Conservation (phyloP, 768 basidiomycete species). For the Brasilioporus rufonigricans region DNA sequence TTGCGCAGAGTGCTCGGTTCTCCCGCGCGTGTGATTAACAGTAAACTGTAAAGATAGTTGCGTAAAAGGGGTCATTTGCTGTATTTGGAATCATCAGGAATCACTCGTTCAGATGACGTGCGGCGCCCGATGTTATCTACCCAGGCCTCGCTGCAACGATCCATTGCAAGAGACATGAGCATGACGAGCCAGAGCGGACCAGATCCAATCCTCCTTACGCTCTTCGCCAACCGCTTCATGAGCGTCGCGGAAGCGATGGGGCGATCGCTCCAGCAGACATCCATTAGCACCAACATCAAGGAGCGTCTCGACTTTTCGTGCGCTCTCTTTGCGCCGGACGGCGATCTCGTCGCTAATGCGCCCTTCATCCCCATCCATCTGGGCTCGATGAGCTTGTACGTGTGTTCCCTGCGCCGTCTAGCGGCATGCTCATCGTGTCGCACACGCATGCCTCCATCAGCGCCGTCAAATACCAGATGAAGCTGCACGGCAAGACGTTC, state of each 20-base stretch:
- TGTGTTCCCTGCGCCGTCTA: constrained; percentile 20
- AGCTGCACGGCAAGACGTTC: constrained; percentile 62
- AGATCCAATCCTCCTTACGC: constrained; percentile 84
- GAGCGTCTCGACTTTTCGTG: constrained; percentile 95
- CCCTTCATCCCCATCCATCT: constrained; percentile 88
- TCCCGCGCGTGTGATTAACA: not conserved
- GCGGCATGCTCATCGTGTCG: not conserved
- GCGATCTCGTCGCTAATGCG: constrained; percentile 92
- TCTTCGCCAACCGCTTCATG: constrained; percentile 98
- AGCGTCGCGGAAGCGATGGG: constrained; percentile 97
- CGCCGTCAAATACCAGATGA: constrained; percentile 89
- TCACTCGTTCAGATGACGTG: no score
- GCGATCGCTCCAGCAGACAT: constrained; percentile 82
- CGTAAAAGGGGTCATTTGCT: no score
- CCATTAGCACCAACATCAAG: constrained; percentile 92
- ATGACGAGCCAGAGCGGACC: constrained; percentile 41
- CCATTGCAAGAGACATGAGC: no score
- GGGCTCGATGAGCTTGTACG: constrained; percentile 89
- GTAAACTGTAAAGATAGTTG: not conserved
- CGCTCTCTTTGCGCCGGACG: constrained; percentile 92
- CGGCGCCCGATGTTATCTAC: no score
- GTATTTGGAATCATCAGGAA: no score
- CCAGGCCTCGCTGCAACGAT: no score
- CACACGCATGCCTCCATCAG: no score
- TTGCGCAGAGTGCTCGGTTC: constrained; percentile 48